These are phyloP conservation scores for Keithomyces neogunnii DNA, from an alignment of 2,329 filamentous ascomycete species.

Conservation along the genomic window DNA sequence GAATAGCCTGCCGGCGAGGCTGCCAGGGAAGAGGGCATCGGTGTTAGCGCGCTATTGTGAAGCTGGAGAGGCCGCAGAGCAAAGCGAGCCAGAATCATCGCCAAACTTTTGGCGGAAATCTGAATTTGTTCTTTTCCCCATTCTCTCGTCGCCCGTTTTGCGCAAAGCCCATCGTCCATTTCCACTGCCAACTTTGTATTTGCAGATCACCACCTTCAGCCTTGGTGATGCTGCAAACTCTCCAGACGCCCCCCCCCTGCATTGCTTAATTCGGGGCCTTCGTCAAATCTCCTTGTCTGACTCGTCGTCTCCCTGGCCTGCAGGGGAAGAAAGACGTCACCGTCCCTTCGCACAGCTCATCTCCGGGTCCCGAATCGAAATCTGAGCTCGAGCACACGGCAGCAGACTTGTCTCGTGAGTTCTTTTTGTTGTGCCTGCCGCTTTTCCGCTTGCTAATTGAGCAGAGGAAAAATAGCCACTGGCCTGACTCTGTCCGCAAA, in stretches of 20 bases:
- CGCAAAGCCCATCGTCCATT: too few relatives aligned
- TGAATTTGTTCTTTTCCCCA: too few relatives aligned
- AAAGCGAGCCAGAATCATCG: too few relatives aligned
- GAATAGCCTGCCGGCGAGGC: neutral
- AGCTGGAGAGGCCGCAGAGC: too few relatives aligned
- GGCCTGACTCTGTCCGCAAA: too few relatives aligned
- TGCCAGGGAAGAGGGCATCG: neutral
- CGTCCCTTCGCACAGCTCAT: conserved; percentile 2
- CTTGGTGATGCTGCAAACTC: neutral
- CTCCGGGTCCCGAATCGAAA: conserved; percentile 1
- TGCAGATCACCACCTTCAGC: neutral
- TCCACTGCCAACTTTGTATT: neutral
- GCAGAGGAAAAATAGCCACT: too few relatives aligned
- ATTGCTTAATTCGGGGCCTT: neutral
- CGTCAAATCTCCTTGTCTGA: conserved; percentile 11
- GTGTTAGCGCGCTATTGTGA: too few relatives aligned
- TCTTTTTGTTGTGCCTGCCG: too few relatives aligned
- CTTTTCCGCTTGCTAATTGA: neutral
- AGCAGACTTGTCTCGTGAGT: neutral
- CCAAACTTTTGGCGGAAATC: too few relatives aligned
- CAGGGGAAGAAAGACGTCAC: conserved; percentile 2
- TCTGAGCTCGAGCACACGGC: neutral
- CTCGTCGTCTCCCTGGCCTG: conserved; percentile 7
- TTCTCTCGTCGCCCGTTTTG: too few relatives aligned
- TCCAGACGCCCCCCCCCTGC: conserved; percentile 1